Evolutionary conservation across 331 rosid genomes (phyloP), one percentile per base, ranked within the genome.

Genomic region (Prunus yedoensis): DNA sequence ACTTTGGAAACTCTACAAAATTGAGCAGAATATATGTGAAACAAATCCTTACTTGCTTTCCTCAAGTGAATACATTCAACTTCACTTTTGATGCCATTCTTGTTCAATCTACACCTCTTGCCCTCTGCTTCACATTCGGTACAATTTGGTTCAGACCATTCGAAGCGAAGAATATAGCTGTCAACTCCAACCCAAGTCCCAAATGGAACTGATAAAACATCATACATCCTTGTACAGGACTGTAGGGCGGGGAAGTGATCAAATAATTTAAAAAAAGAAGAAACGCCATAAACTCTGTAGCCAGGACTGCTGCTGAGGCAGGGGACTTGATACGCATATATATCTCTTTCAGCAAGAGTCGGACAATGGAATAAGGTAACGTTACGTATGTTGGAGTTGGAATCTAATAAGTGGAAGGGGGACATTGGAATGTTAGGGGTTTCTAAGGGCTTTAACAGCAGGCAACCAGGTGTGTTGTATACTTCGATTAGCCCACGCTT

Each of bases 171-270:
- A 32, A 14, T 4, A 14, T 3, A 13, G 17, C 0, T 1, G 27
- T 25, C 16, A 4, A 0, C 14, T 41, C 17, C 51, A 18, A 0
- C 52, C 2, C 0, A 3, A 0, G 3, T 54, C 3, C 20, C 0
- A 62, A 2, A 3, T 2, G 77, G 61, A 41, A 72, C 60, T 21
- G 64, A 27, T 2, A 51, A 4, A 18, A 63, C 60, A 47, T 25
- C 67, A 66, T 62, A 63, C 50, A 78, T 78, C 68, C 10, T 78
- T 17, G 66, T 71, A 64, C 82, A 78, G n/a, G 25, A 17, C n/a
- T 30, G 50, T 10, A 78, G 6, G 9, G 20, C 21, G 17, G 2
- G 59, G 65, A 51, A 16, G 0, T 0, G 0, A 0, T 5, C 0
- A 54, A 25, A 53, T 25, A 35, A 23, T 0, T 1, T 0, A 8